Base-by-base conservation (phyloP, 495 filamentous ascomycete species). In the Penicillium samsonianum region DNA sequence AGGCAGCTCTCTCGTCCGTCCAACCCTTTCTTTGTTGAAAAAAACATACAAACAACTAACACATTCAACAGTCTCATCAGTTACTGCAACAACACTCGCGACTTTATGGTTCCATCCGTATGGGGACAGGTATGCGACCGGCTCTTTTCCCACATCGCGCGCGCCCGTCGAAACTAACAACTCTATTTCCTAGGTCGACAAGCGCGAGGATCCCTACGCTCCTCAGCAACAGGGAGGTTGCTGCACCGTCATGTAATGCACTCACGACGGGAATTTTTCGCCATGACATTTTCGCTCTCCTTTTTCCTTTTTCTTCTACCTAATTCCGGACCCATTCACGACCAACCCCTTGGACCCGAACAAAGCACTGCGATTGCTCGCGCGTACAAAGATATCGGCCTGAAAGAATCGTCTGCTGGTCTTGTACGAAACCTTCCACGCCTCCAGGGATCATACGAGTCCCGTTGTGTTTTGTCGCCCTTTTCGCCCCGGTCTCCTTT, bases 41-140 rank as follows among this genome's bases (percentile, higher is more conserved):
- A 6, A 25, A 4, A n/a, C n/a, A 4, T 2, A 31, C 10, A 31
- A 19, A 45, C n/a, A 23, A 53, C 41, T 47, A 25, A 51, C 60
- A 33, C 44, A 14, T 49, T 50, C 44, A 41, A 51, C 70, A 98
- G 94, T 60, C 87, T 98, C 69, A 97, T 98, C 69, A 87, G 88
- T 59, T 98, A 97, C 75, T 96, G 92, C 75, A 93, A 92, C 69
- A 90, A 87, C 73, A 97, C 94, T 62, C 90, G 91, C 75, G 94
- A 98, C 72, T 98, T 92, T 73, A 98, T 98, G 94, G 94, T 98
- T 61, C 94, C 94, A 50, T 92, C 89, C 48, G 87, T 95, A 70
- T 98, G 95, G 94, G 94, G 95, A 59, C 81, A 84, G 60, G 92
- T 98, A 82, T 73, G 87, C 67, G 59, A 70, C 63, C 60, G 51